These are phyloP conservation scores for Infundibulicybe gibba DNA, from an alignment of 768 basidiomycete genomes.

Conservation along the genomic window DNA sequence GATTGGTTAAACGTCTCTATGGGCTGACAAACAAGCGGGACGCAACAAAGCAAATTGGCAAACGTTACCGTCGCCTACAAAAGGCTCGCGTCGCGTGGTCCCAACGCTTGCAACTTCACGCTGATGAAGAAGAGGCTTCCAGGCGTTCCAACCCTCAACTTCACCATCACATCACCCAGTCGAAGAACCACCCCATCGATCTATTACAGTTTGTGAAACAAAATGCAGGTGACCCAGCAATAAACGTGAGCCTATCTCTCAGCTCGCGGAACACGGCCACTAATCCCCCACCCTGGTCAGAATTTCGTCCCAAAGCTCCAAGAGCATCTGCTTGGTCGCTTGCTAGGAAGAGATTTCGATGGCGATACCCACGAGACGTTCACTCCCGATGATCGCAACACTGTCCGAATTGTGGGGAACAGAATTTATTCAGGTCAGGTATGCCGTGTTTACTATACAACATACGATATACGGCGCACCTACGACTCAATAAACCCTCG, in stretches of 20 bases:
- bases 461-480: slow-evolving; percentile 28
- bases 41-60: slow-evolving; percentile 23
- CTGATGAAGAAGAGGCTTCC: background rate
- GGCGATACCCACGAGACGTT: slow-evolving; percentile 13
- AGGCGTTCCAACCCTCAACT: background rate
- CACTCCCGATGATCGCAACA: background rate
- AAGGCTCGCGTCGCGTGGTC: background rate
- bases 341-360: slow-evolving; percentile 10
- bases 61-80: slow-evolving; percentile 3
- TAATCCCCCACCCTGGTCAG: slow-evolving; percentile 17
- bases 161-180: slow-evolving; percentile 14
- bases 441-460: slow-evolving; percentile 30
- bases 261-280: slow-evolving; percentile 30
- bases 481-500: slow-evolving; percentile 30
- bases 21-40: slow-evolving; percentile 28
- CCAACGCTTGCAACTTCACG: background rate
- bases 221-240: slow-evolving; percentile 4
- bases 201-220: slow-evolving; percentile 8
- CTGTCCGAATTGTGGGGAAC: slow-evolving; percentile 5
- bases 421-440: slow-evolving; percentile 18
- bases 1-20: slow-evolving; percentile 32
- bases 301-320: slow-evolving; percentile 15
- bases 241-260: slow-evolving; percentile 18
- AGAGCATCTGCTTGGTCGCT: slow-evolving; percentile 17
- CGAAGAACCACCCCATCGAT: slow-evolving; percentile 12